Conservation (phyloP, 2,329 filamentous ascomycete genomes). For the Cephalotrichum gorgonifer region DNA sequence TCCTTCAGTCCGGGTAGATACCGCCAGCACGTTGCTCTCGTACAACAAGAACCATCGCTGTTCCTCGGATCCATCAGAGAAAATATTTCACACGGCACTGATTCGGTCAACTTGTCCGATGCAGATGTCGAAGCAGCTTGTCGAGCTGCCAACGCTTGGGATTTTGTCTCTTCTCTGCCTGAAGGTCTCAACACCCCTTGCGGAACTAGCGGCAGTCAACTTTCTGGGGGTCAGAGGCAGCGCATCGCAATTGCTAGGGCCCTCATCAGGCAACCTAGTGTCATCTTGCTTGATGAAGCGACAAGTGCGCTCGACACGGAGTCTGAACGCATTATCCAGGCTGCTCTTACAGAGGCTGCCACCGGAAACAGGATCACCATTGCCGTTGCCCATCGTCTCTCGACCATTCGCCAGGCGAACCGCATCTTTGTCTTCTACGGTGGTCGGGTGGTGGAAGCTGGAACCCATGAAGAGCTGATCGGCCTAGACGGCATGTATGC, state of each 20-base stretch:
- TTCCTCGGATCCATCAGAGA: constrained; percentile 42
- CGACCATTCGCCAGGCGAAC: constrained; percentile 47
- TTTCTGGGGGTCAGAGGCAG: constrained; percentile 65
- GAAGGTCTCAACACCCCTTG: constrained; percentile 53
- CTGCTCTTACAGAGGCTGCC: constrained; percentile 39
- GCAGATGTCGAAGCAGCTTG: constrained; percentile 37
- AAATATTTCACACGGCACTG: constrained; percentile 44
- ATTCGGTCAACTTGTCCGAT: constrained; percentile 13
- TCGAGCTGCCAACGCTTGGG: constrained; percentile 41
- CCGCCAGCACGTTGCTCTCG: constrained; percentile 23
- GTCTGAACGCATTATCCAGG: constrained; percentile 55
- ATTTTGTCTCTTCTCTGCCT: constrained; percentile 44
- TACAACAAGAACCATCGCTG: constrained; percentile 29
- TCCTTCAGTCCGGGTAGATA: constrained; percentile 17
- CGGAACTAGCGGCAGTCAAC: constrained; percentile 55
- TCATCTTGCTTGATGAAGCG: constrained; percentile 65
- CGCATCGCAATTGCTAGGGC: constrained; percentile 63
- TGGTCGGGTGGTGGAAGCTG: constrained; percentile 45
- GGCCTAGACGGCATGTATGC: constrained; percentile 35
- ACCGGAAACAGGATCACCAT: constrained; percentile 38
- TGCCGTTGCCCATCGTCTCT: constrained; percentile 52
- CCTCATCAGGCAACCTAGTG: constrained; percentile 53
- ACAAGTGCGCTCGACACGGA: constrained; percentile 56
- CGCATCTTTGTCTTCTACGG: constrained; percentile 52
- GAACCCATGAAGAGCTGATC: constrained; percentile 52